Base-by-base conservation (phyloP, 176 grass and related monocot genomes). In the Paspalum vaginatum region DNA sequence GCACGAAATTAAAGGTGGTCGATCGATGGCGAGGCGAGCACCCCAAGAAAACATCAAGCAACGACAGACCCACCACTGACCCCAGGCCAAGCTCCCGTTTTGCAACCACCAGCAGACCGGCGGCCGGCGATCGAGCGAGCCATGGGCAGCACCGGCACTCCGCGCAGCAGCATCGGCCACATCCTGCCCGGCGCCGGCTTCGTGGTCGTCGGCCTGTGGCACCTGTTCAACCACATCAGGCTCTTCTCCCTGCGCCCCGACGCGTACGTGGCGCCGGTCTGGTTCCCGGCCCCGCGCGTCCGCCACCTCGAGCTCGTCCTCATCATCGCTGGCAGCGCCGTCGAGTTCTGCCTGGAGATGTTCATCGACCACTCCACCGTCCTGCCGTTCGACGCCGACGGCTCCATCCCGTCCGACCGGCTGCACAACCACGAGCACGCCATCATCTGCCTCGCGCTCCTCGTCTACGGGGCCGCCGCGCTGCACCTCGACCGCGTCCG, bases 381-480 rank as follows among this genome's bases (percentile, higher is more conserved):
- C 80, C 84, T 89, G 0, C 91, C 91, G 16, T 87, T 93, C 87
- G 91, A 81, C 61, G 80, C 79, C 12, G 84, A 93, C 84, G 91
- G 91, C 6, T 81, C 84, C 63, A 90, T 93, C 83, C 91, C 91
- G 9, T 73, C 84, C 1, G 81, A 58, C 77, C 87, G 87, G 5
- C 87, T 93, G 50, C 91, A 93, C 87, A 93, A 93, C 87, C 87
- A 87, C 77, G 87, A 93, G 84, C 91, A 90, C 73, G 87, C 87
- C 70, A 22, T 86, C 84, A 87, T 93, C 65, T 89, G 86, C 65
- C 51, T 87, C 15, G 51, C 65, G 6, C 87, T 93, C 24, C 50
- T 87, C 76, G 59, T 90, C 58, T 93, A 93, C 77, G 84, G 84
- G 2, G 58, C 10, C 63, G 74, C 78, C 66, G 86, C 85, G 8